Conservation (phyloP, 192 early-diverging fungal species). For the Linnemannia elongata region DNA sequence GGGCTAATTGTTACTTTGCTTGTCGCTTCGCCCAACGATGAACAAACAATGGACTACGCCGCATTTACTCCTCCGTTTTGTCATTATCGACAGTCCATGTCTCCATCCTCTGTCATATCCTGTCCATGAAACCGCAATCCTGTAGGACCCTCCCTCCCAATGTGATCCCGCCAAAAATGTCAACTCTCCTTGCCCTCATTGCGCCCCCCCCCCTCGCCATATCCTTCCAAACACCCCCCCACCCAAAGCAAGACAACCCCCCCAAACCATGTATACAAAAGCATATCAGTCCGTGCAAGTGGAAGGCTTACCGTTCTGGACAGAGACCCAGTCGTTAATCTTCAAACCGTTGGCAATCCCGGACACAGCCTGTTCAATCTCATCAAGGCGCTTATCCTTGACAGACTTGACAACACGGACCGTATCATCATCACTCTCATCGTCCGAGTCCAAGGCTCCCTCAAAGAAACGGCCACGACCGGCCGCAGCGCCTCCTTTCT, state of each 20-base stretch:
- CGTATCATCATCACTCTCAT: conserved; percentile 75
- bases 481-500: conserved; percentile 46
- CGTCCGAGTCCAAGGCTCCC: conserved; percentile 66
- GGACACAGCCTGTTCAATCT: conserved; percentile 77
- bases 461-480: conserved; percentile 53
- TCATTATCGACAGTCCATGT: too few species aligned
- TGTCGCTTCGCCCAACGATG: not conserved
- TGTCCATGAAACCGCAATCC: too few species aligned
- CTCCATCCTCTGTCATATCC: too few species aligned
- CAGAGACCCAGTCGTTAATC: conserved; percentile 91
- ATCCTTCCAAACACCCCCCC: not conserved
- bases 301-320: conserved; percentile 73
- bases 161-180: too few species aligned
- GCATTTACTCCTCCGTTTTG: not conserved
- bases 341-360: conserved; percentile 81
- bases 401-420: conserved; percentile 84
- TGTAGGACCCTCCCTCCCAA: too few species aligned
- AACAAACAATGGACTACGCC: not conserved
- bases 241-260: not conserved
- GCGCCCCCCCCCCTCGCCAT: too few species aligned
- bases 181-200: too few species aligned
- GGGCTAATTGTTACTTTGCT: not conserved
- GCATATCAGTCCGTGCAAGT: too few species aligned
- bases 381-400: conserved; percentile 91
- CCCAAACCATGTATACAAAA: not conserved